These are phyloP conservation scores for Candida patagonica DNA, from an alignment of 805 yeast genomes.

Conservation along the genomic window DNA sequence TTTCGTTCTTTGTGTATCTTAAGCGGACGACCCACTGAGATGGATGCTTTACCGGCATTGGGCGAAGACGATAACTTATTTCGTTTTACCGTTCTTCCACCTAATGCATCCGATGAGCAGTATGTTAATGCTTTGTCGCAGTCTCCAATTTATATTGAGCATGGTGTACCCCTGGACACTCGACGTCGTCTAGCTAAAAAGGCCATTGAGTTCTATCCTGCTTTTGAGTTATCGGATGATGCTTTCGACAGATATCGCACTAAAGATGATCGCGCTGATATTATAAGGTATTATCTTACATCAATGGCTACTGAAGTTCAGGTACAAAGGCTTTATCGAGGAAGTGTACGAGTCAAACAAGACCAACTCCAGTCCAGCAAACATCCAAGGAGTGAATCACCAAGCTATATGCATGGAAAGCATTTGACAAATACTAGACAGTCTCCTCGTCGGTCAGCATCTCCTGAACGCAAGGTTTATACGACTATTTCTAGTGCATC, in stretches of 20 bases:
- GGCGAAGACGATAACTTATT: conserved; percentile 21
- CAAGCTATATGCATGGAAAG: neutral
- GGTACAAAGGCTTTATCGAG: conserved; percentile 54
- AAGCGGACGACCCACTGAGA: conserved; percentile 38
- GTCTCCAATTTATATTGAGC: conserved; percentile 51
- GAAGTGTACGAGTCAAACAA: conserved; percentile 3
- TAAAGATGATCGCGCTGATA: conserved; percentile 35
- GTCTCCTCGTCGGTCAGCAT: conserved; percentile 9
- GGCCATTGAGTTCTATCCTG: conserved; percentile 17
- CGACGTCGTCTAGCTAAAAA: conserved; percentile 35
- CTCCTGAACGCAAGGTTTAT: neutral
- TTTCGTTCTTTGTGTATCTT: conserved; percentile 53
- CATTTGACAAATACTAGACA: no score
- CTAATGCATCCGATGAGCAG: conserved; percentile 36
- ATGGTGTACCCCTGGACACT: conserved; percentile 33
- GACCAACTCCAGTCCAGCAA: neutral
- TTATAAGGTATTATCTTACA: conserved; percentile 41
- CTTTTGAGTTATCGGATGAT: neutral
- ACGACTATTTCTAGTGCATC: no score
- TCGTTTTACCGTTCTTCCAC: conserved; percentile 32
- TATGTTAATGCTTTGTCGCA: conserved; percentile 38
- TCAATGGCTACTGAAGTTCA: conserved; percentile 54
- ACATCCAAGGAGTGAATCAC: neutral
- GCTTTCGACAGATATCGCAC: conserved; percentile 4
- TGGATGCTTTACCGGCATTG: conserved; percentile 23